Evolutionary conservation across 371 early-diverging fungal species (phyloP), one percentile per base, ranked within the genome.

Genomic region (Dipsacomyces acuminosporus): DNA sequence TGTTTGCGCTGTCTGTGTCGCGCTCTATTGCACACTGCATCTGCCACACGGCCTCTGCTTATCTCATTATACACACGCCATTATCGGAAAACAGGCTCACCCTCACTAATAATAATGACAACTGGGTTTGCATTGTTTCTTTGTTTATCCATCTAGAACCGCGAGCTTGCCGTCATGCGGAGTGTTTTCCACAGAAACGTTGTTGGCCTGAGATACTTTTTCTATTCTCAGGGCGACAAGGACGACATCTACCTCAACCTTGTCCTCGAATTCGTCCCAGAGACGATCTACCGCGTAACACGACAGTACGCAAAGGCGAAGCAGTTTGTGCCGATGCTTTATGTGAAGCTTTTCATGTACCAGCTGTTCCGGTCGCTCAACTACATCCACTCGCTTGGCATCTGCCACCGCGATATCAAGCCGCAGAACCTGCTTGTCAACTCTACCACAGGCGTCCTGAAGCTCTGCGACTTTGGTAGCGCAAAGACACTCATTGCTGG

Each of bases 391-490:
- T 80, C 93, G 13, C 80, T 89, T 36, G 99, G 99, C 33, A 94
- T 89, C 52, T 90, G 94, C 70, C 96, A 95, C 57, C 82, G 99
- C 44, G 99, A 99, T 75, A 95, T 99, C 75, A 99, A 99, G 76
- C 99, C 99, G 41, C 98, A 98, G 70, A 99, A 99, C 71, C 77
- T 99, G 71, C 82, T 98, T 38, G 82, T 99, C 45, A 90, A 98
- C 78, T 91, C 92, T 45, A 59, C 72, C 20, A 83, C 81, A 18
- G 95, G 94, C 44, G 81, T 94, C 26, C 80, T 96, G 57, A 99
- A 99, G 77, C 82, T 99, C 56, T 97, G 99, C 76, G 99, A 99
- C 78, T 96, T 99, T 82, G 99, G 99, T 54, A 85, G 90, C 64
- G 99, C 99, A 46, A 99, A 98, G 75, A 83, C 90, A 11, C 82